Base-by-base conservation (phyloP, 305 asterid species). In the Vinca major region DNA sequence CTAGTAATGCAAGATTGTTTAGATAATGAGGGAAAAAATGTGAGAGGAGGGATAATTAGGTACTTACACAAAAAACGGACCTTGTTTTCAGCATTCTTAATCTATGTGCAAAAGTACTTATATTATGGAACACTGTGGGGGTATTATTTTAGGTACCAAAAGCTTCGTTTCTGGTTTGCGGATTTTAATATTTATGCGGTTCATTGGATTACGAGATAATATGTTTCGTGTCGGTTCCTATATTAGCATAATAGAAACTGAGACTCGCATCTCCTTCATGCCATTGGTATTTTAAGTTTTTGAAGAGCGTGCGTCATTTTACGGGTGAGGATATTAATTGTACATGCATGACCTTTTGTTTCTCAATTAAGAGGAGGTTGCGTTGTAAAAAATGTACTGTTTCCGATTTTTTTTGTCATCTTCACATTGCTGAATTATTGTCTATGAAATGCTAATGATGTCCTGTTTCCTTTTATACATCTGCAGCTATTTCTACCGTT, bases 401-500 rank as follows among this genome's bases (percentile, higher is more conserved):
- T 49, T 66, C 4, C 33, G 33, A 36, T 0, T 12, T 19, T 0
- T 65, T 48, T 11, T 33, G 0, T 41, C 2, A 3, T 41, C 7
- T 45, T 58, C 16, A 58, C 1, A 6, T 14, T 6, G 11, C 6
- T 9, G 33, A 26, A 26, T 26, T 26, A 26, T n/a, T 4, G 21
- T 73, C 40, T 39, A 26, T 20, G 19, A 47, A 52, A 17, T 10
- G 19, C n/a, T 48, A 7, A 12, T 79, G 69, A 68, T 63, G 63
- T 54, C 55, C 36, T 19, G 52, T 19, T 55, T 9, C 26, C 63
- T 52, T 62, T 26, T 41, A 13, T 43, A 0, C 13, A 5, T 61
- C 66, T 76, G 79, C 88, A 89, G 95, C 95, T 74, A 89, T 89
- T 75, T 82, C 95, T 60, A 86, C 96, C 1, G 92, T 89, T 65